Base-by-base conservation (phyloP, 2,329 filamentous ascomycete species). In the Leptographium lundbergii region DNA sequence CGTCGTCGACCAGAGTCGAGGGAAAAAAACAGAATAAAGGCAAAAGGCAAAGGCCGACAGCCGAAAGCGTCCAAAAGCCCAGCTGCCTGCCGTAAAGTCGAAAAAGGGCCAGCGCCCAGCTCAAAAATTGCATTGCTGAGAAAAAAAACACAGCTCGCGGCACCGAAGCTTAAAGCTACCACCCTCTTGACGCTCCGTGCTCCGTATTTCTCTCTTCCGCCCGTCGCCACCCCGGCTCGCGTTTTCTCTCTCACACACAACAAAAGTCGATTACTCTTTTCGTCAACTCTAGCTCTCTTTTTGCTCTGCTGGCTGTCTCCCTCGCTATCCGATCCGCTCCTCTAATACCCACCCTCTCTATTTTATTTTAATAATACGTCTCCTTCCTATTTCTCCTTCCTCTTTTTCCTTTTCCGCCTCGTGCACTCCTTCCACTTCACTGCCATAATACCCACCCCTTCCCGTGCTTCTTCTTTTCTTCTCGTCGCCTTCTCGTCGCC, bases 221-320 rank as follows among this genome's bases (percentile, higher is more conserved):
- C 55, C 42, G 55, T 56, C 42, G 55, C 55, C 55, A 56, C 55
- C 55, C 53, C 53, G 27, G 55, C 55, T 56, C 55, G 55, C 55
- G 55, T 50, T 50, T 50, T 50, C 55, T 50, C 36, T 25, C 53
- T 27, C 53, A 24, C 50, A 34, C 34, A 53, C 25, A 58, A 52
- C 39, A 42, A 56, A 50, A 57, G 27, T 45, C 47, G 45, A 57
- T 58, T 59, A 29, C 48, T 55, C 52, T n/a, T 57, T 54, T 50
- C 22, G 29, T 54, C 57, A n/a, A 57, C 39, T 39, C 54, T 47
- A 42, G 27, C 54, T 39, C 50, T 42, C 50, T 42, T 51, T 56
- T 39, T 47, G 24, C 48, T 51, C 39, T 51, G n/a, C 25, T 45
- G 24, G 13, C 50, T 56, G 19, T 54, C 48, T 54, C 52, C 55